These are phyloP conservation scores for Xanthoparmelia taractica DNA, from an alignment of 495 filamentous ascomycete species.

Conservation along the genomic window DNA sequence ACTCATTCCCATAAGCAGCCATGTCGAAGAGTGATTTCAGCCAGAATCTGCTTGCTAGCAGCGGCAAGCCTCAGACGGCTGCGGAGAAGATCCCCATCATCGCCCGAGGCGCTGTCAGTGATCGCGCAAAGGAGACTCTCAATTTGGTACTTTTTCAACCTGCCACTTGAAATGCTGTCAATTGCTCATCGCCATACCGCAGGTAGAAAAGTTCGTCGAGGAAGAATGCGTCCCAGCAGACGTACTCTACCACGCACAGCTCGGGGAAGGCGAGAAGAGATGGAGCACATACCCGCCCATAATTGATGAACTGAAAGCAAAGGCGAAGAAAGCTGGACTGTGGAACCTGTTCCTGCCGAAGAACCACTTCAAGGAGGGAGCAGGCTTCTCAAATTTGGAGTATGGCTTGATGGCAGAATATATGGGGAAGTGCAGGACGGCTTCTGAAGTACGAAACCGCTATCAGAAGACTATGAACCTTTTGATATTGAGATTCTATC, in stretches of 20 bases:
- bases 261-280: conserved; percentile 65
- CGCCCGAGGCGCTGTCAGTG: conserved; percentile 63
- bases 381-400: conserved; percentile 83
- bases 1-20: not conserved
- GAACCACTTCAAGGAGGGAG: conserved; percentile 88
- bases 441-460: conserved; percentile 53
- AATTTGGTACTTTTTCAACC: conserved; percentile 44
- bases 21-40: conserved; percentile 28
- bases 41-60: conserved; percentile 22
- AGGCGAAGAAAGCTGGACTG: conserved; percentile 74
- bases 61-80: conserved; percentile 25
- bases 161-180: not conserved
- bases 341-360: conserved; percentile 99
- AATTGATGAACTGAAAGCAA: conserved; percentile 80
- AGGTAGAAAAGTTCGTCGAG: conserved; percentile 94
- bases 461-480: not conserved
- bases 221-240: conserved; percentile 91
- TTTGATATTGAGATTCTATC: conserved; percentile 4
- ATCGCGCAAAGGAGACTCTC: conserved; percentile 66
- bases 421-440: conserved; percentile 69
- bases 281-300: conserved; percentile 72
- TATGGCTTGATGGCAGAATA: conserved; percentile 91
- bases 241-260: conserved; percentile 65
- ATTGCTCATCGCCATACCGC: conserved; percentile 20
- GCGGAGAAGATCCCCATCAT: conserved; percentile 55